Evolutionary conservation across 331 rosid species (phyloP).

Genomic region (Pyrus hybrid): DNA sequence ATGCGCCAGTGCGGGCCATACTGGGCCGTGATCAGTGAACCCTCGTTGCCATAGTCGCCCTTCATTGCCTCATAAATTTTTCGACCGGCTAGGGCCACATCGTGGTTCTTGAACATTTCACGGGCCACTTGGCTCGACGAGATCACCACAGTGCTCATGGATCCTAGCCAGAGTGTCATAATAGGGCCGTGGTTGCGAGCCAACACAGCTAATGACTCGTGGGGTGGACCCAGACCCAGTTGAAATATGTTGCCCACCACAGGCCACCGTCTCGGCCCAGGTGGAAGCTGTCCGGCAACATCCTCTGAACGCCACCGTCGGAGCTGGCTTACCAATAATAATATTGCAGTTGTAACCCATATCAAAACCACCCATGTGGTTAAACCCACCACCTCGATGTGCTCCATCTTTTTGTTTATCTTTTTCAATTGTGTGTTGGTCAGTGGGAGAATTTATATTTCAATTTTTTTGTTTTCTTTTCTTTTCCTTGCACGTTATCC

Average conservation of each 20-base stretch:
- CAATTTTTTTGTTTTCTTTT: not conserved
- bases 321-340: not conserved
- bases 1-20: constrained; percentile 74
- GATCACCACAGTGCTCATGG: constrained; percentile 70
- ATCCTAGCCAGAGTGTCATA: constrained; percentile 79
- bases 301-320: constrained; percentile 3
- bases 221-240: constrained; percentile 46
- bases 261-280: constrained; percentile 76
- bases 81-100: constrained; percentile 55
- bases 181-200: constrained; percentile 60
- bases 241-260: constrained; percentile 70
- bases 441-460: not conserved
- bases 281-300: constrained; percentile 41
- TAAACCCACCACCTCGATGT: constrained; percentile 6
- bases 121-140: constrained; percentile 60
- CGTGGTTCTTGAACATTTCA: constrained; percentile 63
- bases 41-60: constrained; percentile 38
- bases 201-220: constrained; percentile 46
- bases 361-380: constrained; percentile 5
- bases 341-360: constrained; percentile 18
- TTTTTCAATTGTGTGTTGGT: not conserved
- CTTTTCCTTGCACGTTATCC: not conserved
- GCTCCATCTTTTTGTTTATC: not conserved
- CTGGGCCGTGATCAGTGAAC: constrained; percentile 49
- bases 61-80: constrained; percentile 81